Percentiles rank a stretch among this genome's conserved stretches.
phyloP scores from a whole-genome alignment of 176 grass and related monocot species.

The Oropetium thomaeum region DNA sequence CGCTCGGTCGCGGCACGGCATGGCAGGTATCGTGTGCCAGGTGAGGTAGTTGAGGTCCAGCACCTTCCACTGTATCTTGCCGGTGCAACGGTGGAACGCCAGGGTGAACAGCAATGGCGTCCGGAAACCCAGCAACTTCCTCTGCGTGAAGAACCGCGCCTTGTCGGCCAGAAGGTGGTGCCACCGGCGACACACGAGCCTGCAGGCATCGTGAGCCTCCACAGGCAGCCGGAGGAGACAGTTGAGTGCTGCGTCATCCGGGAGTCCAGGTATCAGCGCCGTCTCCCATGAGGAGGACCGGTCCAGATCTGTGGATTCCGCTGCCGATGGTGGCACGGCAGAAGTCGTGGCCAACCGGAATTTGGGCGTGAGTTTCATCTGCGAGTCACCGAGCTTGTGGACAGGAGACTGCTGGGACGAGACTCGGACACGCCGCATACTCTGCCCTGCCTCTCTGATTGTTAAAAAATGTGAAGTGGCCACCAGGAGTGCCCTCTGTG shows the following conservation, averaged over 20 bases:
- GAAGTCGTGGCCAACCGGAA: slow-evolving; percentile 50
- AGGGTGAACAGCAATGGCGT: slow-evolving; percentile 72
- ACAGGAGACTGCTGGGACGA: slow-evolving; percentile 76
- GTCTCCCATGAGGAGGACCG: slow-evolving; percentile 13
- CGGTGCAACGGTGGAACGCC: slow-evolving; percentile 91
- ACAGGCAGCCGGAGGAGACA: slow-evolving; percentile 87
- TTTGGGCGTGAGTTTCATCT: slow-evolving; percentile 76
- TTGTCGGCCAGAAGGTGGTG: slow-evolving; percentile 61
- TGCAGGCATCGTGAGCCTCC: slow-evolving; percentile 42
- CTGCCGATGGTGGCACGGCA: background rate
- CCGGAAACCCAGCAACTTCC: slow-evolving; percentile 48
- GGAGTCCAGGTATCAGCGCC: slow-evolving; percentile 74
- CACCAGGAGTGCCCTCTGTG: background rate
- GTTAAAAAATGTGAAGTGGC: background rate
- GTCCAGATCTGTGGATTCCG: background rate
- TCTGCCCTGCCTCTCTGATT: background rate
- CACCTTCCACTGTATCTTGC: slow-evolving; percentile 94
- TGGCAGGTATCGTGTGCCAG: slow-evolving; percentile 87
- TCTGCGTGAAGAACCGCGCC: slow-evolving; percentile 56
- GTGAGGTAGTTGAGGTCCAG: slow-evolving; percentile 63
- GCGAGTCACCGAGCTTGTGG: slow-evolving; percentile 80
- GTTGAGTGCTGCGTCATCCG: slow-evolving; percentile 77
- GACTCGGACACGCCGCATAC: slow-evolving; percentile 81
- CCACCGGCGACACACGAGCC: slow-evolving; percentile 81
- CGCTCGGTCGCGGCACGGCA: slow-evolving; percentile 76